Base-by-base conservation (phyloP, 331 rosid species). In the Stylosanthes scabra region DNA sequence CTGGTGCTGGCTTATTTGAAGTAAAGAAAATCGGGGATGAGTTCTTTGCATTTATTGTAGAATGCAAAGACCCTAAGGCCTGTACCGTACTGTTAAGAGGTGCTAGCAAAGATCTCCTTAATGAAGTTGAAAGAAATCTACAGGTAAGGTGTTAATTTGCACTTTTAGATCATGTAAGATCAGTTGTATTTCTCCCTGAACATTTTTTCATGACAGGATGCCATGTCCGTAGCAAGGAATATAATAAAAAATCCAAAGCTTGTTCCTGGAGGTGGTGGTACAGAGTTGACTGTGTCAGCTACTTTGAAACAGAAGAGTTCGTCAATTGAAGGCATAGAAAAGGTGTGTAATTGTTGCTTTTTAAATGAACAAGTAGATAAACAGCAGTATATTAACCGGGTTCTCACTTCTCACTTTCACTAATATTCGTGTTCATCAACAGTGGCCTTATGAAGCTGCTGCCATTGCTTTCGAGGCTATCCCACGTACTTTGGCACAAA, bases 381-480 rank as follows among this genome's bases (percentile, higher is more conserved):
- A 20, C 25, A 20, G 25, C 25, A 20, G 25, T 20, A 20, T 20
- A 20, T 20, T 20, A 20, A 20, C 25, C 25, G 1, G 15, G 34
- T 69, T 59, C 59, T 81, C 9, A 68, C 7, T 56, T 41, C 25
- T 20, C 25, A 20, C 25, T 20, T 20, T 20, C 25, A 9, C 60
- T 62, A 20, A 20, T 20, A 10, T 74, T 67, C 50, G 31, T 70
- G 77, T 73, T 71, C 70, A 55, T 61, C 40, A 45, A 45, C 67
- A 89, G 93, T 91, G 97, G 97, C 97, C 97, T 10, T 91, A 91
- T 76, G 97, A 91, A 89, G 96, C 96, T 77, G 93, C 97, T 79
- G 96, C 97, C 34, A 41, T 89, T 37, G 97, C 97, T 61, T 91
- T 91, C 77, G 97, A 91, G 88, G 93, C 93, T 16, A 91, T 91